Evolutionary conservation across 305 asterid species (phyloP).

Genomic region (Solanum hybrid): DNA sequence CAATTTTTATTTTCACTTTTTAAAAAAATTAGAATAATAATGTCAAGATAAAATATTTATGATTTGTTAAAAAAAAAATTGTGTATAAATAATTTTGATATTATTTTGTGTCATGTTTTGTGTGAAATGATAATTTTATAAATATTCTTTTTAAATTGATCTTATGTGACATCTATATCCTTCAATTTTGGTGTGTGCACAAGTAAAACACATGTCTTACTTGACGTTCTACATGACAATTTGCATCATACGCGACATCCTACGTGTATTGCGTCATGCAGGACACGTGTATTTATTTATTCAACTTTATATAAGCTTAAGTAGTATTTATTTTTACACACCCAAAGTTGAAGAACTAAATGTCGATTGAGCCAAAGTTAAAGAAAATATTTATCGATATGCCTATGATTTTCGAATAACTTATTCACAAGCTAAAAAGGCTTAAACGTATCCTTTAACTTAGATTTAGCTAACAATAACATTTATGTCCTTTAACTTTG

Average conservation of each 20-base stretch:
- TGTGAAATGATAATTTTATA: not conserved
- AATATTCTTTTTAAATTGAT: not conserved
- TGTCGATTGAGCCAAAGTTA: not conserved
- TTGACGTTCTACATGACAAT: accelerated
- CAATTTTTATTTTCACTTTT: not conserved
- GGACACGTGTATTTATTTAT: not conserved
- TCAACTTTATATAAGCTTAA: not conserved
- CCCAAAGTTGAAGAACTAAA: not conserved
- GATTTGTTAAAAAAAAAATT: no score
- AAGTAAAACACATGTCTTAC: no score
- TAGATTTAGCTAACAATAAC: no score
- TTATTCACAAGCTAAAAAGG: not conserved
- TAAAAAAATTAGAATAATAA: not conserved
- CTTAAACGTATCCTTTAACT: not conserved
- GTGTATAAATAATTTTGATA: not conserved
- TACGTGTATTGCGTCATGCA: no score
- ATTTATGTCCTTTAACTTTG: not conserved
- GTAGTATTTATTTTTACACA: not conserved
- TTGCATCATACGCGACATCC: accelerated
- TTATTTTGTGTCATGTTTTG: not conserved
- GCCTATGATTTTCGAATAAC: not conserved
- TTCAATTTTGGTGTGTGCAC: accelerated
- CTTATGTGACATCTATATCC: not conserved
- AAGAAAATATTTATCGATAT: not conserved
- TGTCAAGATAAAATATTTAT: not conserved